Base-by-base conservation (phyloP, 2,329 filamentous ascomycete species). In the Fusarium brevicatenulatum region DNA sequence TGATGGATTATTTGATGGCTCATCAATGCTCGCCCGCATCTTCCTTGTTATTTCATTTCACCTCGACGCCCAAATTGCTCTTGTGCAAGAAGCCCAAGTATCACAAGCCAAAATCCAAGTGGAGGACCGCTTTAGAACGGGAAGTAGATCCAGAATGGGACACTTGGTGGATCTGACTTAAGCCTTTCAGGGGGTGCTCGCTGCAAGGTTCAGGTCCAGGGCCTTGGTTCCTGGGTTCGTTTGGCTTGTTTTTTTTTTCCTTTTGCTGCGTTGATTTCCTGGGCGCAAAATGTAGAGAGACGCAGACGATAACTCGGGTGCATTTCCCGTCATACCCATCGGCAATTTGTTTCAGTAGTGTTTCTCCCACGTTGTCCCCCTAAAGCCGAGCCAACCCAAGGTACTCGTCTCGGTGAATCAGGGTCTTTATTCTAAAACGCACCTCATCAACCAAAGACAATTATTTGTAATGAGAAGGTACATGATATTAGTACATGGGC, bases 301-400 rank as follows among this genome's bases (percentile, higher is more conserved):
- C 21, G 11, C 50, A 63, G 70, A 63, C 55, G 49, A 54, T 70
- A 34, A 25, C 43, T 62, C 46, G 40, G 30, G 28, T 47, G 39
- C 46, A 52, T 56, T 53, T 71, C 21, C 57, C 37, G 46, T 60
- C 44, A 32, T 61, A 15, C 21, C 36, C 25, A 52, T 70, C 59
- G 47, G 55, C 39, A n/a, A 62, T 56, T 58, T 61, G 37, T 67
- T 71, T 71, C 63, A 71, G 62, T 67, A 56, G 62, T 58, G 40
- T 71, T 57, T 62, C 54, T 54, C 61, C 32, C 42, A 30, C 59
- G 25, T 43, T 63, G 21, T 42, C 19, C 10, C 36, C 43, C 18
- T 23, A 42, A 19, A 28, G 18, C 21, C 32, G 36, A 28, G 18
- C 21, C 32, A 34, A 34, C 32, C 32, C 7, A 43, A 28, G 28